Evolutionary conservation across 768 basidiomycete genomes (phyloP).

Genomic region (Boletus sensibilis): DNA sequence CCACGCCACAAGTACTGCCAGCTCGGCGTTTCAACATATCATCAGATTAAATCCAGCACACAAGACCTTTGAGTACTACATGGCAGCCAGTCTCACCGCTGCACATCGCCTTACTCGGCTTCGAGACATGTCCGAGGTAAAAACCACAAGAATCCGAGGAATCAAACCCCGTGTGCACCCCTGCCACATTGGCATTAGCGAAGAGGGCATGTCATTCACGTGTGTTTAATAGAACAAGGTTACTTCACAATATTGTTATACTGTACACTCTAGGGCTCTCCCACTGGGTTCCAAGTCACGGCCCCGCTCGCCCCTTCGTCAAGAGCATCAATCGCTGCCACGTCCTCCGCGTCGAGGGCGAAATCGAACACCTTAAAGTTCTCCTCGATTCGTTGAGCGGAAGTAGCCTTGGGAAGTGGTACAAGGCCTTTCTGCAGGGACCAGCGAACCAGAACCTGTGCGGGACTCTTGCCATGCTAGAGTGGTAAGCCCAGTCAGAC

Average conservation of each 20-base stretch:
- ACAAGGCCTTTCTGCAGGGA: conserved; percentile 53
- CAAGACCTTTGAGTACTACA: too few species aligned
- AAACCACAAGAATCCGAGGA: too few species aligned
- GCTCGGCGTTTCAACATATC: background rate
- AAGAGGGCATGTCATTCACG: background rate
- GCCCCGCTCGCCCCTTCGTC: conserved; percentile 71
- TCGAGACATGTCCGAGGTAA: background rate
- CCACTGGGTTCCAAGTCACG: conserved; percentile 80
- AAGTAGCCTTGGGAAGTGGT: conserved; percentile 77
- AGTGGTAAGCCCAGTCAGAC: background rate
- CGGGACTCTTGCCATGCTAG: conserved; percentile 30
- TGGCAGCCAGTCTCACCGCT: background rate
- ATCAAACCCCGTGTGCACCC: background rate
- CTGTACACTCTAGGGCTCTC: conserved; percentile 23
- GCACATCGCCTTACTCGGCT: background rate
- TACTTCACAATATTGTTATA: background rate
- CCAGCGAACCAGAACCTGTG: conserved; percentile 53
- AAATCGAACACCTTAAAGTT: conserved; percentile 78
- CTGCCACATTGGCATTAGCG: background rate
- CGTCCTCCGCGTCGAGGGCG: conserved; percentile 59
- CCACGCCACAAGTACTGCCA: conserved; percentile 26
- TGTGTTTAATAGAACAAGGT: background rate
- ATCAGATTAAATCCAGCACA: too few species aligned
- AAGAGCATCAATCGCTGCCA: conserved; percentile 59
- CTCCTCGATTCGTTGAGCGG: conserved; percentile 60